phyloP scores from a whole-genome alignment of 129 eudicot species.

The Calendula officinalis region DNA sequence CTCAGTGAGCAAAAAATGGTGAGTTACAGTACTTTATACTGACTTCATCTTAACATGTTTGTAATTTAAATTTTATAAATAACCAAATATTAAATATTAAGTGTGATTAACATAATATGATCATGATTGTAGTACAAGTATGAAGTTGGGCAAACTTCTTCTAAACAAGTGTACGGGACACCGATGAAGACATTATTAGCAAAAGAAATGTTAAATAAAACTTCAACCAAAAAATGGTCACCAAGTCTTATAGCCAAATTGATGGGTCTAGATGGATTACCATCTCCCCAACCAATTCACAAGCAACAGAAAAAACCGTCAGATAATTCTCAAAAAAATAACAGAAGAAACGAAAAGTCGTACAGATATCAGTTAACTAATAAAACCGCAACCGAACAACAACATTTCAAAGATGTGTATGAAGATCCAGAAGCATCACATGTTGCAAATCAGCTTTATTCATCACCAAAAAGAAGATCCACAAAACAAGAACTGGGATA shows the following conservation, averaged over 20 bases:
- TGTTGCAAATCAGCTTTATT: constrained; percentile 32
- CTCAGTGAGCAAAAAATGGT: constrained; percentile 45
- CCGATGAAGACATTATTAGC: constrained; percentile 76
- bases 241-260: constrained; percentile 71
- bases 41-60: not conserved
- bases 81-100: not conserved
- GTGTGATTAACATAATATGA: constrained; percentile 7
- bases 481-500: constrained; percentile 52
- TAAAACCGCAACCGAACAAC: constrained; percentile 43
- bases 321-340: constrained; percentile 36
- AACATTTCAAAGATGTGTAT: constrained; percentile 73
- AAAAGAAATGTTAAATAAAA: constrained; percentile 70
- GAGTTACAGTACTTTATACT: constrained; percentile 11
- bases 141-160: constrained; percentile 44
- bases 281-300: constrained; percentile 51
- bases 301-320: constrained; percentile 44
- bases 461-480: constrained; percentile 38
- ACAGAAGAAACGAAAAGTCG: constrained; percentile 26
- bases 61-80: constrained; percentile 1
- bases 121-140: constrained; percentile 36
- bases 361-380: constrained; percentile 29
- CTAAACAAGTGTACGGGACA: constrained; percentile 45
- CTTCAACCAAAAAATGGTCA: constrained; percentile 48
- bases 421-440: constrained; percentile 76
- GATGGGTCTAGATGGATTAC: constrained; percentile 86